Percentiles rank a stretch among this genome's conserved stretches.
Evolutionary conservation across 1,284 basidiomycete species (phyloP).

Genomic region (Waitea zeae): DNA sequence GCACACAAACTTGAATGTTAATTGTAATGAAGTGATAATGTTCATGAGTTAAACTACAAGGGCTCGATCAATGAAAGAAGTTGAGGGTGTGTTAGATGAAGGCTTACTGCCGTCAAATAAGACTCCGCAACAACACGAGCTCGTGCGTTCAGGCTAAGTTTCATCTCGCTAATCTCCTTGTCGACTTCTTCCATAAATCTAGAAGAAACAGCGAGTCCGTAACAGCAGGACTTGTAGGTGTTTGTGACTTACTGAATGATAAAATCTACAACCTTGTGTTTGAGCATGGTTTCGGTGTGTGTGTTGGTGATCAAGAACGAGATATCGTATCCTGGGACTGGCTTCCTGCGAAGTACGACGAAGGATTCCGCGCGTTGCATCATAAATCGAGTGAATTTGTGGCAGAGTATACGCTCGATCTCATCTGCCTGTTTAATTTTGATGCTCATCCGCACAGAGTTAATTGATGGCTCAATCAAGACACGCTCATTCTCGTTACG

Average conservation of each 20-base stretch:
- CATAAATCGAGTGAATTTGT: constrained; percentile 99
- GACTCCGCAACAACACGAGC: constrained; percentile 96
- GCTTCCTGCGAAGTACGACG: constrained; percentile 88
- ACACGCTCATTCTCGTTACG: constrained; percentile 96
- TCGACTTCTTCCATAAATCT: constrained; percentile 98
- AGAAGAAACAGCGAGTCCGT: constrained; percentile 3
- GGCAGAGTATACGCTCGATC: constrained; percentile 92
- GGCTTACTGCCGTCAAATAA: constrained; percentile 60
- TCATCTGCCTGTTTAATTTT: constrained; percentile 99
- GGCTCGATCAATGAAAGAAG: no score
- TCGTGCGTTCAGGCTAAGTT: constrained; percentile 83
- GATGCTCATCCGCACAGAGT: constrained; percentile 92
- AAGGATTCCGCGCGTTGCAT: constrained; percentile 98
- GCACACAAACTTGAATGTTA: no score
- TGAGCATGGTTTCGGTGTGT: constrained; percentile 94
- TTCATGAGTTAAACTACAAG: not conserved
- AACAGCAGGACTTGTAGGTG: not conserved
- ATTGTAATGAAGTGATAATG: not conserved
- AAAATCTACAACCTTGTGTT: constrained; percentile 99
- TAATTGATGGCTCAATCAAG: constrained; percentile 91
- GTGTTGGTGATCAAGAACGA: constrained; percentile 97
- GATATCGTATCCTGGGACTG: constrained; percentile 95
- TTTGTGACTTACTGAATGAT: constrained; percentile 70
- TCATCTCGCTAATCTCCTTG: constrained; percentile 84
- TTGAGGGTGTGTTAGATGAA: no score